Evolutionary conservation across 2,329 filamentous ascomycete species (phyloP), one percentile per base, ranked within the genome.

Genomic region (Hirsutella minnesotensis): DNA sequence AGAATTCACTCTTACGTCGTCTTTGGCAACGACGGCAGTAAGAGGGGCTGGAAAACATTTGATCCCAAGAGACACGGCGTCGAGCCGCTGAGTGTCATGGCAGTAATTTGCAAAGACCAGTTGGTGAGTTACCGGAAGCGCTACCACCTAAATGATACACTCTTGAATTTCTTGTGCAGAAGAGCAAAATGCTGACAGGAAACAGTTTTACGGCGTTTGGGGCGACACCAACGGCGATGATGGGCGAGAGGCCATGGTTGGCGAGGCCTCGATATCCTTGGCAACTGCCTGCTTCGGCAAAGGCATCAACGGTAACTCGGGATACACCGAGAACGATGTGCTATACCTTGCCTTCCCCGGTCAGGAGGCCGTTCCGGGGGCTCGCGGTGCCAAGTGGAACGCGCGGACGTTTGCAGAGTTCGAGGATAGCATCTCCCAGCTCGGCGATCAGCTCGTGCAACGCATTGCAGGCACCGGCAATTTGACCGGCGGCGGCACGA

Each of bases 311-410:
- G 79, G 77, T 3, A 61, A 79, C 53, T 63, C 58, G 42, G 78
- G 79, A 1, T 70, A 81, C 55, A 66, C 66, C 34, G 57, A 63
- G 15, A 66, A 75, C 29, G 76, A 83, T 54, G 73, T 82, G 0
- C 57, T 83, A 30, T 82, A 74, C 56, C 65, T 83, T 39, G 79
- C 73, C 0, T 83, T 83, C 52, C 63, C 63, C 0, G 77, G 77
- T 2, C 44, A 56, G 0, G 67, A 72, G 5, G 76, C 79, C 1
- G 72, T 79, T 1, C 75, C 76, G 0, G 77, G 76, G 9, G 33
- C 33, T 12, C 54, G 58, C 2, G 66, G 65, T 18, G 77, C 77
- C 0, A 60, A 68, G 24, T 83, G 78, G 78, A 59, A 60, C 9
- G 73, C 77, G 0, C 53, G 55, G 7, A 67, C 56, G 46, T 70